Evolutionary conservation across 176 grass and related monocot genomes (phyloP), one percentile per base, ranked within the genome.

Genomic region (Microstegium vimineum): DNA sequence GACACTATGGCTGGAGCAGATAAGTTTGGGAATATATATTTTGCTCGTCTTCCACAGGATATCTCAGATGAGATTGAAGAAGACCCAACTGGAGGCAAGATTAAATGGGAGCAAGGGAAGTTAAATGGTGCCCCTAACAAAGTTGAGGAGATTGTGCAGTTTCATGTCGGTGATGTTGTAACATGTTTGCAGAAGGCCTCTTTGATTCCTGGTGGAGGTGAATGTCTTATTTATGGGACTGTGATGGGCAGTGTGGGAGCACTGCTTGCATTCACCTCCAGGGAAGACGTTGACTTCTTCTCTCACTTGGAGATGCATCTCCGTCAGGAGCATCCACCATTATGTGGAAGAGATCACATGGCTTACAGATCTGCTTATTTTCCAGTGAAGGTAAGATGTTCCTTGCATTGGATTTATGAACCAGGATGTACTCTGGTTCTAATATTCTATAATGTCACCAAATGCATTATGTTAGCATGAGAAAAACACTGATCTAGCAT

Each of bases 301-400:
- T 99, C 93, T 33, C 97, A 99, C 76, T 92, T 99, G 73, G 97
- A 99, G 86, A 99, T 99, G 97, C 97, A 99, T 89, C 94, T 99
- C 60, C 84, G 93, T 26, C 97, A 99, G 84, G 97, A 99, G 71
- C 93, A 96, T 85, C 97, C 97, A 57, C 97, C 97, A 77, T 88
- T 96, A 37, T 96, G 97, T 78, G 97, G 97, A 80, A 91, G 97
- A 86, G 97, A 96, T 87, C 97, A 99, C 81, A 99, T 96, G 89
- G 85, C 93, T 41, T 99, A 92, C 76, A 91, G 97, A 82, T 99
- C 93, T 86, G 85, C 91, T 66, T 99, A 96, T 86, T 99, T 99
- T 80, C 91, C 97, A 78, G 97, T 99, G 25, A 99, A 99, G 97
- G 97, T 99, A 84, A 83, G 71, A 10, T 35, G 47, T 46, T 91